Base-by-base conservation (phyloP, 2,329 filamentous ascomycete genomes). In the Fusarium penzigii region DNA sequence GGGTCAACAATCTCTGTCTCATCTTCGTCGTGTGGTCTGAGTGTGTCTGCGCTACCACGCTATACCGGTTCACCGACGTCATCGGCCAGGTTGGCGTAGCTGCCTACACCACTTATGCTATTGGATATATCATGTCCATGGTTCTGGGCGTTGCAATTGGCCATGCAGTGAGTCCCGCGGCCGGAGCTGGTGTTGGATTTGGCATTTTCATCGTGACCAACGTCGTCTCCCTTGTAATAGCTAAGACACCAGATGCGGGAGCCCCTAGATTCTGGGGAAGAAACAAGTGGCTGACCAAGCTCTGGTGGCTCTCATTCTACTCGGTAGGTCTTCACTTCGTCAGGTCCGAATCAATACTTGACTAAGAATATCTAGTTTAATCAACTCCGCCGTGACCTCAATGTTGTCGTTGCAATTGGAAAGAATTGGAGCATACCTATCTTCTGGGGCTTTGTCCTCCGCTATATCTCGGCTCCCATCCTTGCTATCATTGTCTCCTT, bases 361-460 rank as follows among this genome's bases (percentile, higher is more conserved):
- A n/a, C 46, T 49, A 36, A 49, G 29, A 25, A 17, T 43, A 11
- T 32, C 29, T 50, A 80, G 77, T 78, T 78, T 48, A 78, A 81
- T 57, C 80, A 82, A 70, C 71, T 83, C 20, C 72, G 75, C 29
- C 75, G 72, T 20, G 79, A 82, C 56, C 72, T 82, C 16, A 82
- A 83, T 54, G 58, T 74, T 7, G 74, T 80, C 39, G 73, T 83
- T 29, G 78, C 75, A 13, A 68, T 68, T 13, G 78, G 77, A 45
- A 75, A 74, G 17, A 82, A 83, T 65, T 83, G 79, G 80, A 72
- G 64, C 3, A 80, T 83, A 17, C 79, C 80, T 1, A 49, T 34
- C 8, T 78, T 80, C 62, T 77, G 78, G 67, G 74, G 76, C 1
- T 61, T 75, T 1, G 65, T 82, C 0, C 64, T 79, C 3, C 76